A percentile compares a stretch with the other conserved stretches of the same genome.
Conservation (phyloP, 2,329 filamentous ascomycete species). For the Mycogone perniciosa region DNA sequence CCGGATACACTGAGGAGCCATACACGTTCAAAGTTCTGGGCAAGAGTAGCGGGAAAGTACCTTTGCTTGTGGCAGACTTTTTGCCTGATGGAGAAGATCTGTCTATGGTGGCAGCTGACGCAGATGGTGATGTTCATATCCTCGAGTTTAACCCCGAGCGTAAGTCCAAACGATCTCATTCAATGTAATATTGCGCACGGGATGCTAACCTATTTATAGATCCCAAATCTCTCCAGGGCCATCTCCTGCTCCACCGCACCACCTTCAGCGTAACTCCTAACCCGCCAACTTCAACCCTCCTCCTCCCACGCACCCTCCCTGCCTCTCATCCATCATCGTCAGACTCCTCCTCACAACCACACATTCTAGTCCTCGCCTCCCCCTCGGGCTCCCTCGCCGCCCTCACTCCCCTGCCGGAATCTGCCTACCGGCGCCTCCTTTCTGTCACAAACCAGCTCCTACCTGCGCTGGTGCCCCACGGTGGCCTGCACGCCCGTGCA, state of each 20-base stretch:
- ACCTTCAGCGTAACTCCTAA: constrained; percentile 83
- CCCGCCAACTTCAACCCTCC: constrained; percentile 64
- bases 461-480: constrained; percentile 67
- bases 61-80: constrained; percentile 78
- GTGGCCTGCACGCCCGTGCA: constrained; percentile 75
- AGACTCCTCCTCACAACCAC: constrained; percentile 23
- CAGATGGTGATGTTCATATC: constrained; percentile 79
- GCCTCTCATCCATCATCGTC: constrained; percentile 16
- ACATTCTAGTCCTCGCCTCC: constrained; percentile 62
- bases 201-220: constrained; percentile 44
- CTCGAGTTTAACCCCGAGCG: constrained; percentile 93
- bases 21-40: constrained; percentile 93
- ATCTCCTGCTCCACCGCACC: constrained; percentile 77
- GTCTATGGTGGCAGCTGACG: constrained; percentile 75
- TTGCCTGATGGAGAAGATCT: constrained; percentile 78
- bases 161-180: constrained; percentile 39
- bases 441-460: constrained; percentile 75
- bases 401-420: constrained; percentile 71
- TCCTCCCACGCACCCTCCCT: constrained; percentile 62
- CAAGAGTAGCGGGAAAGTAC: constrained; percentile 72
- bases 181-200: no score
- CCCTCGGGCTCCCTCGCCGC: constrained; percentile 70
- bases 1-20: constrained; percentile 92
- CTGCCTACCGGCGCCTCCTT: constrained; percentile 74
- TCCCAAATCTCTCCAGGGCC: constrained; percentile 85